Evolutionary conservation across 139 green algal genomes (phyloP).

Genomic region (Chlorella sp.): DNA sequence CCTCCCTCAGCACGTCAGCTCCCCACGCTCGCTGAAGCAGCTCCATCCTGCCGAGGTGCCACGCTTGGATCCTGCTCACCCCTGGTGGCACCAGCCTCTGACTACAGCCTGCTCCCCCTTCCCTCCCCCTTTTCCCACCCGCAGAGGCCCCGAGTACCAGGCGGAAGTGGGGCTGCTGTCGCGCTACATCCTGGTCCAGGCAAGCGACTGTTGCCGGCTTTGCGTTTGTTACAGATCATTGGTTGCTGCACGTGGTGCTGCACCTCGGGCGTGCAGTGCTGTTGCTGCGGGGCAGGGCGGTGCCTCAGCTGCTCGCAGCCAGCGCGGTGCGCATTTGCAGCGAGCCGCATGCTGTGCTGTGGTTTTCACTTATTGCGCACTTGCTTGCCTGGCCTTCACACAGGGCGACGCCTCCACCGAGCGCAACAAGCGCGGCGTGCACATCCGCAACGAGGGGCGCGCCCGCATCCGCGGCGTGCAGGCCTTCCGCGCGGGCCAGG

Average conservation of each 20-base stretch:
- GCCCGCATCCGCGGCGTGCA: conserved; percentile 55
- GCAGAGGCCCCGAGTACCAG: conserved; percentile 64
- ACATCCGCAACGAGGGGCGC: conserved; percentile 33
- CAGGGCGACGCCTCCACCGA: conserved; percentile 12
- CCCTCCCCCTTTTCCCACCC: not conserved
- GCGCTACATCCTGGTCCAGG: conserved; percentile 50
- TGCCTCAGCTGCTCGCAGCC: too few species aligned
- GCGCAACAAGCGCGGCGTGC: conserved; percentile 17
- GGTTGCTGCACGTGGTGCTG: too few species aligned
- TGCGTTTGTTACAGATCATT: not conserved
- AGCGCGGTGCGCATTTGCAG: too few species aligned
- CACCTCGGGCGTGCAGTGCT: too few species aligned
- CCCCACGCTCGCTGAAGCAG: too few species aligned
- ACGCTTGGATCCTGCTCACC: too few species aligned
- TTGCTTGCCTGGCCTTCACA: not conserved
- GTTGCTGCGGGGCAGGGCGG: too few species aligned
- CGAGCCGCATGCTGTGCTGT: too few species aligned
- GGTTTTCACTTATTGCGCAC: too few species aligned
- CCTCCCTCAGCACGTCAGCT: too few species aligned
- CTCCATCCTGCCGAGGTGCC: too few species aligned
- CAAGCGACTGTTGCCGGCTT: not conserved
- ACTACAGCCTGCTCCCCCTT: not conserved
- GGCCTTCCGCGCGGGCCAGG: conserved; percentile 15
- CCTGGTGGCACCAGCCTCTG: too few species aligned
- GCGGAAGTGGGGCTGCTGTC: conserved; percentile 61